phyloP scores from a whole-genome alignment of 176 grass and related monocot species.

The sorghum (Sorghum bicolor) region DNA sequence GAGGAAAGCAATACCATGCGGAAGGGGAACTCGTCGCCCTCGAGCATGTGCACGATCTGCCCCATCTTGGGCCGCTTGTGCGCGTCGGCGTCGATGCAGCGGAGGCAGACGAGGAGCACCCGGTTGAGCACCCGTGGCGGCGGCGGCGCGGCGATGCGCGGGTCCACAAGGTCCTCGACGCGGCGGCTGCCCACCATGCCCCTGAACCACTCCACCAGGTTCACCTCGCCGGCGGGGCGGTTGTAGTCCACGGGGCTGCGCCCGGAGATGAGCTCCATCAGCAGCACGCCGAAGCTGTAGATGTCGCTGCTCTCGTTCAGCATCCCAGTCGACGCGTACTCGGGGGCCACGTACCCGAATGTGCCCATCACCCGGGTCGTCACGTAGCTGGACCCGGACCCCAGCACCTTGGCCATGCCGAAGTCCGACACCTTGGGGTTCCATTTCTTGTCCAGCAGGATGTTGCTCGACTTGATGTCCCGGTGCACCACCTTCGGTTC shows the following conservation, averaged over 20 bases:
- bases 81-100: constrained; percentile 86
- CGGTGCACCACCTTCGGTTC: constrained; percentile 97
- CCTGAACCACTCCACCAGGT: constrained; percentile 99
- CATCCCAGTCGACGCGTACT: constrained; percentile 95
- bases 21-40: constrained; percentile 89
- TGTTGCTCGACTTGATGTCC: constrained; percentile 98
- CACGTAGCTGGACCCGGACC: constrained; percentile 86
- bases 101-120: constrained; percentile 75
- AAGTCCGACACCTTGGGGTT: constrained; percentile 98
- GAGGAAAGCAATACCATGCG: constrained; percentile 33
- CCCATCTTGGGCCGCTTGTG: constrained; percentile 90
- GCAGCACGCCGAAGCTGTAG: constrained; percentile 96
- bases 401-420: constrained; percentile 94
- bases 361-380: constrained; percentile 97
- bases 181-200: constrained; percentile 71
- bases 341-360: constrained; percentile 97
- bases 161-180: constrained; percentile 71
- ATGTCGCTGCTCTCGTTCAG: constrained; percentile 95
- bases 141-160: constrained; percentile 50
- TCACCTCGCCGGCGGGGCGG: constrained; percentile 77
- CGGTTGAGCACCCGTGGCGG: constrained; percentile 66
- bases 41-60: constrained; percentile 94
- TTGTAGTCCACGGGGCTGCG: constrained; percentile 88
- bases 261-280: constrained; percentile 95
- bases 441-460: constrained; percentile 90